phyloP scores from a whole-genome alignment of 805 yeast genomes.

The Suhomyces sp. region DNA sequence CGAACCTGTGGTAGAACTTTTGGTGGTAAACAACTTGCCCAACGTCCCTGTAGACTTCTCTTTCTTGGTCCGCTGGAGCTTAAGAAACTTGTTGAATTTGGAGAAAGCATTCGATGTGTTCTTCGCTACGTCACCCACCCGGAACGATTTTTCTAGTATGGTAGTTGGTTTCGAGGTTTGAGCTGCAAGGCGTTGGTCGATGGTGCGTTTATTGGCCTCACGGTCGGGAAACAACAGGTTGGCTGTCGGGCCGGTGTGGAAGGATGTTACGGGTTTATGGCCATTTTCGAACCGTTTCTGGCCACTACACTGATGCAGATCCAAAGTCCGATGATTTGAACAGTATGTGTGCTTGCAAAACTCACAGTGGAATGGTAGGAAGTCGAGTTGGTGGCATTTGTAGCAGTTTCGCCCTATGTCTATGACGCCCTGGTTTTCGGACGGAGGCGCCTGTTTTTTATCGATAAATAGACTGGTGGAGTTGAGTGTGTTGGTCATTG shows the following conservation, averaged over 20 bases:
- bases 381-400: conserved; percentile 52
- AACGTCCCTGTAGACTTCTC: neutral
- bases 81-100: conserved; percentile 27
- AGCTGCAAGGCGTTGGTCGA: conserved; percentile 24
- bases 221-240: conserved; percentile 53
- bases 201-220: conserved; percentile 34
- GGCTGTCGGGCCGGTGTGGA: conserved; percentile 33
- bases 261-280: conserved; percentile 2
- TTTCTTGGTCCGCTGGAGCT: conserved; percentile 16
- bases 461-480: conserved; percentile 20
- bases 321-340: conserved; percentile 44
- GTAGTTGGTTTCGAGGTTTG: conserved; percentile 21
- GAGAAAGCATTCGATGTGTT: conserved; percentile 22
- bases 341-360: conserved; percentile 47
- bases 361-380: conserved; percentile 56
- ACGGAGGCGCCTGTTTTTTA: conserved; percentile 16
- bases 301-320: conserved; percentile 32
- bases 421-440: conserved; percentile 38
- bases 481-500: conserved; percentile 2
- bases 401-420: conserved; percentile 59
- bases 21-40: neutral
- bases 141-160: conserved; percentile 19
- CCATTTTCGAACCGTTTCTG: conserved; percentile 3
- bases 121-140: conserved; percentile 28
- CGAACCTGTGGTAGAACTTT: conserved; percentile 1